phyloP scores from a whole-genome alignment of 2,329 filamentous ascomycete genomes.

The Aurifilum marmelostoma region DNA sequence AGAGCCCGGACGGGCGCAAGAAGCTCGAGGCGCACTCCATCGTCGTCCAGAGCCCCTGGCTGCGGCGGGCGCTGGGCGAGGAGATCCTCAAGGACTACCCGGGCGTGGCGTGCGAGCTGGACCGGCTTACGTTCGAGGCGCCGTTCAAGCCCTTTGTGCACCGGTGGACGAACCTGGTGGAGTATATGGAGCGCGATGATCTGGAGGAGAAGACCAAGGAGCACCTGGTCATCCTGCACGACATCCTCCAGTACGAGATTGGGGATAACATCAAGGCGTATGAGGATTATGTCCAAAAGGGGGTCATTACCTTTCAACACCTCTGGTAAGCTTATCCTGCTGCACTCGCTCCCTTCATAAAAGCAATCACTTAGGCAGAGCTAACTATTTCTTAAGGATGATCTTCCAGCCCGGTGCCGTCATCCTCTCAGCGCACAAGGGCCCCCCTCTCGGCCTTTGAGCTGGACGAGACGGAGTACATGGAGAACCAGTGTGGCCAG shows the following conservation, averaged over 20 bases:
- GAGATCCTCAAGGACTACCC: conserved; percentile 59
- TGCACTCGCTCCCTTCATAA: no score
- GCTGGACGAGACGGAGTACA: conserved; percentile 44
- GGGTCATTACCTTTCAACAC: conserved; percentile 56
- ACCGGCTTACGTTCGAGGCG: conserved; percentile 62
- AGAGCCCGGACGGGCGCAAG: conserved; percentile 61
- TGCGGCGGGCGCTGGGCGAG: conserved; percentile 59
- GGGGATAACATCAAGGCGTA: conserved; percentile 52
- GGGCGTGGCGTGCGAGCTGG: conserved; percentile 60
- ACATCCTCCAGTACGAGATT: conserved; percentile 54
- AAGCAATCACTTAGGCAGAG: no score
- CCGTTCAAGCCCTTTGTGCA: conserved; percentile 69
- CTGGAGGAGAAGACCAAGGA: conserved; percentile 49
- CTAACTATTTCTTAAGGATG: conserved; percentile 39
- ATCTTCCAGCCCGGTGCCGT: conserved; percentile 53
- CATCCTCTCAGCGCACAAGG: conserved; percentile 45
- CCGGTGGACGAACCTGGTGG: conserved; percentile 58
- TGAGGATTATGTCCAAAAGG: conserved; percentile 55
- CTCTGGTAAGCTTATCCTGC: conserved; percentile 42
- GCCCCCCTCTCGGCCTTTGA: conserved; percentile 45
- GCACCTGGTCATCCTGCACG: conserved; percentile 51
- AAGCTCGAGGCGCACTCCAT: conserved; percentile 65
- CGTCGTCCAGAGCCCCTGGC: conserved; percentile 63
- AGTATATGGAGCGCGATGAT: conserved; percentile 44
- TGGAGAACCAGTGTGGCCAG: conserved; percentile 42